Evolutionary conservation across 108 stramenopile species (phyloP).

Genomic region (Bacterosira constricta): DNA sequence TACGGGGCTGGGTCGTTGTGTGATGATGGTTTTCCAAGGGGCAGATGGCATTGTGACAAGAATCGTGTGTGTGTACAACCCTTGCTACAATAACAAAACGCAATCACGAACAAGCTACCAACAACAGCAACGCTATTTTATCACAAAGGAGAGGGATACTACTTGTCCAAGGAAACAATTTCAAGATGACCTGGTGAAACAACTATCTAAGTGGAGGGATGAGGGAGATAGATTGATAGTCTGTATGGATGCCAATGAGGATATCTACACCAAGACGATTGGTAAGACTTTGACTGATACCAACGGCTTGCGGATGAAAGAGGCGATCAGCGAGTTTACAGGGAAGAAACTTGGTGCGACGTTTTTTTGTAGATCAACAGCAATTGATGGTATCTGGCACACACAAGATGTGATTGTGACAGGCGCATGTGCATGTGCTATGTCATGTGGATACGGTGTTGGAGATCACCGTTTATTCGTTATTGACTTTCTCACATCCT

Average conservation of each 20-base stretch:
- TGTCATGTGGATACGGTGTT: not conserved
- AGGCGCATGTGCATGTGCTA: not conserved
- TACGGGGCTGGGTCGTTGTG: not conserved
- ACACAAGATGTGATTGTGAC: not conserved
- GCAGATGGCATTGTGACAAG: too few relatives aligned
- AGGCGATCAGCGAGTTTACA: not conserved
- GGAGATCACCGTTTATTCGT: not conserved
- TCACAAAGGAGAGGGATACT: too few relatives aligned
- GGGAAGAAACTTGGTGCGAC: not conserved
- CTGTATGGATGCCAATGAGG: not conserved
- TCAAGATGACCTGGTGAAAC: not conserved
- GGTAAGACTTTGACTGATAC: not conserved
- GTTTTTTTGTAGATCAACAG: not conserved
- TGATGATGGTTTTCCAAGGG: not conserved
- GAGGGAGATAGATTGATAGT: not conserved
- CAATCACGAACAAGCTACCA: too few relatives aligned
- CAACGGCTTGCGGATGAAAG: not conserved
- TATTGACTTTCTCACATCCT: not conserved
- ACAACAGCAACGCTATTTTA: too few relatives aligned
- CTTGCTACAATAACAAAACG: too few relatives aligned
- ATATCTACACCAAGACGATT: too few relatives aligned
- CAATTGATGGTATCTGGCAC: not conserved
- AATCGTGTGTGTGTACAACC: too few relatives aligned
- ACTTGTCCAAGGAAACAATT: too few relatives aligned
- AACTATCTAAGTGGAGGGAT: too few relatives aligned